Evolutionary conservation across 1,139 yeast species (phyloP).

Genomic region (Kodamaea derodonti): DNA sequence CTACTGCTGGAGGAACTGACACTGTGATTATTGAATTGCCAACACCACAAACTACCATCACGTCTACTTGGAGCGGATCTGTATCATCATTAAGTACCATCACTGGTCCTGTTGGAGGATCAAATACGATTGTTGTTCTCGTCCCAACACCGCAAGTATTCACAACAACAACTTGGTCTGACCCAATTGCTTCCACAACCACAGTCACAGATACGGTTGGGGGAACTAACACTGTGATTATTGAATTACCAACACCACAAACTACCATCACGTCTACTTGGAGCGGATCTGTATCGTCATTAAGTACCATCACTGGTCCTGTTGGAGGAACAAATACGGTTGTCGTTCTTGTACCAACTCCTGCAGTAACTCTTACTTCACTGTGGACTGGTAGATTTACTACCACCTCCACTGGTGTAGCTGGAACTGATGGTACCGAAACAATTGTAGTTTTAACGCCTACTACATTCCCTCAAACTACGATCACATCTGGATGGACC

Average conservation of each 20-base stretch:
- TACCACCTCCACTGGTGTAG: slow-evolving; percentile 5
- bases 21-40: slow-evolving; percentile 14
- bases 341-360: slow-evolving; percentile 11
- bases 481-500: slow-evolving; percentile 12
- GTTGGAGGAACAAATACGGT: slow-evolving; percentile 10
- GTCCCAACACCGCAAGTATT: background rate
- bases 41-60: slow-evolving; percentile 15
- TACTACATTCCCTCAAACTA: slow-evolving; percentile 9
- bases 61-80: slow-evolving; percentile 9
- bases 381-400: slow-evolving; percentile 11
- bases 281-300: slow-evolving; percentile 3
- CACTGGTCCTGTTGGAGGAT: slow-evolving; percentile 4
- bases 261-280: slow-evolving; percentile 9
- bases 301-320: slow-evolving; percentile 5
- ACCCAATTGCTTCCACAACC: too few relatives aligned
- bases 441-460: slow-evolving; percentile 8
- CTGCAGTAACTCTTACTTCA: slow-evolving; percentile 6
- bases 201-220: slow-evolving; percentile 7
- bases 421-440: slow-evolving; percentile 6
- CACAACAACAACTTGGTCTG: slow-evolving; percentile 14
- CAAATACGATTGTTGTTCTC: slow-evolving; percentile 1
- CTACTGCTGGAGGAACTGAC: slow-evolving; percentile 6
- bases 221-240: slow-evolving; percentile 14
- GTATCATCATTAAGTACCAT: slow-evolving; percentile 13
- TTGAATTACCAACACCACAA: slow-evolving; percentile 18